phyloP scores from a whole-genome alignment of 768 basidiomycete species.

The Boletus subcaerulescens region DNA sequence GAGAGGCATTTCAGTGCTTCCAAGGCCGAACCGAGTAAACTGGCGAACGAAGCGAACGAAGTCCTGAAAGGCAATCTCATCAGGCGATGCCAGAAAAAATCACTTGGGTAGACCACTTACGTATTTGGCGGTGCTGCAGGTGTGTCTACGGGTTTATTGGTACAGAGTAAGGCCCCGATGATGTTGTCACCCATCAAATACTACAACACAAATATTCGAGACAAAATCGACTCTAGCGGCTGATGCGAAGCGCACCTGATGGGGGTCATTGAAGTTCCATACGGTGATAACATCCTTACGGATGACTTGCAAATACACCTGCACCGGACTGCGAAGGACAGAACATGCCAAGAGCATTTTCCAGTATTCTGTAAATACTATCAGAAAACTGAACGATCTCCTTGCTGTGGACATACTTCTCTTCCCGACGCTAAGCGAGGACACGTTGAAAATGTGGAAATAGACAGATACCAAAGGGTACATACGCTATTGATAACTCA shows the following conservation, averaged over 20 bases:
- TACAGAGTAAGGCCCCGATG: background rate
- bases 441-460: background rate
- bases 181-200: constrained; percentile 7
- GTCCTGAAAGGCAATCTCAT: background rate
- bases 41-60: background rate
- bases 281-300: constrained; percentile 1
- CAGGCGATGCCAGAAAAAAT: background rate
- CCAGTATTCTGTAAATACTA: constrained; percentile 9
- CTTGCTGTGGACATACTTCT: constrained; percentile 1
- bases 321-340: constrained; percentile 3
- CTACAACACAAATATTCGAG: background rate
- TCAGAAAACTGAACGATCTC: background rate
- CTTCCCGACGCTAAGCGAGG: constrained; percentile 4
- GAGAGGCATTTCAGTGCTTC: background rate
- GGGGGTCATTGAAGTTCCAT: constrained; percentile 15
- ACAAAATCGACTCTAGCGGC: background rate
- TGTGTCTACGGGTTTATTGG: background rate
- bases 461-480: background rate
- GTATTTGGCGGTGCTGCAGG: background rate
- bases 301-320: constrained; percentile 12
- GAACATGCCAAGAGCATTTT: constrained; percentile 1
- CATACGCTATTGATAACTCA: constrained; percentile 11
- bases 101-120: background rate
- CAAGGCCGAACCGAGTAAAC: background rate
- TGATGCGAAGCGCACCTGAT: background rate